Conservation (phyloP, 306 rosid genomes). For the Argentina anserina region DNA sequence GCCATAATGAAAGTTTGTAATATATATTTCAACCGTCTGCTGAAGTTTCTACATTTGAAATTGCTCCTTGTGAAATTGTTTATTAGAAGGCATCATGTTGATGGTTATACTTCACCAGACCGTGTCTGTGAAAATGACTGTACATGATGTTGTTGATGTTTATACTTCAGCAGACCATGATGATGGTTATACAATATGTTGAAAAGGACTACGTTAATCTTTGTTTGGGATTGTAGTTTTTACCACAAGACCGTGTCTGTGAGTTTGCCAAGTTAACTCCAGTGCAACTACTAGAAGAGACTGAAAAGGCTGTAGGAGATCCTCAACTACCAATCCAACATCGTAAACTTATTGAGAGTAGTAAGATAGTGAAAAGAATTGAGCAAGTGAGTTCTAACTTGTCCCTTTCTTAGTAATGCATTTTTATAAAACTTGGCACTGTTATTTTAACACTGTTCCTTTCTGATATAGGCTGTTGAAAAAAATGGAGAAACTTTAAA, state of each 20-base stretch:
- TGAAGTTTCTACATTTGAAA: neutral
- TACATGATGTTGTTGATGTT: too few relatives aligned
- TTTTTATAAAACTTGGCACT: neutral
- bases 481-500: conserved; percentile 71
- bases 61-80: neutral
- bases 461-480: conserved; percentile 66
- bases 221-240: conserved; percentile 42
- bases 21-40: neutral
- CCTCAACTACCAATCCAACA: conserved; percentile 78
- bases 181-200: too few relatives aligned
- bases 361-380: conserved; percentile 65
- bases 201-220: too few relatives aligned
- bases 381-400: conserved; percentile 50
- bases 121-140: conserved; percentile 61
- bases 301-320: conserved; percentile 95
- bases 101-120: conserved; percentile 55
- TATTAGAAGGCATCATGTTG: neutral
- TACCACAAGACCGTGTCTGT: conserved; percentile 96
- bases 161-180: too few relatives aligned
- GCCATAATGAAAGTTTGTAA: neutral
- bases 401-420: conserved; percentile 10
- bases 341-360: conserved; percentile 62
- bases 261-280: conserved; percentile 96
- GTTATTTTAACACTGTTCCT: neutral
- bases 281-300: conserved; percentile 85